Conservation (phyloP, 306 rosid genomes). For the Citrullus mucosospermus region DNA sequence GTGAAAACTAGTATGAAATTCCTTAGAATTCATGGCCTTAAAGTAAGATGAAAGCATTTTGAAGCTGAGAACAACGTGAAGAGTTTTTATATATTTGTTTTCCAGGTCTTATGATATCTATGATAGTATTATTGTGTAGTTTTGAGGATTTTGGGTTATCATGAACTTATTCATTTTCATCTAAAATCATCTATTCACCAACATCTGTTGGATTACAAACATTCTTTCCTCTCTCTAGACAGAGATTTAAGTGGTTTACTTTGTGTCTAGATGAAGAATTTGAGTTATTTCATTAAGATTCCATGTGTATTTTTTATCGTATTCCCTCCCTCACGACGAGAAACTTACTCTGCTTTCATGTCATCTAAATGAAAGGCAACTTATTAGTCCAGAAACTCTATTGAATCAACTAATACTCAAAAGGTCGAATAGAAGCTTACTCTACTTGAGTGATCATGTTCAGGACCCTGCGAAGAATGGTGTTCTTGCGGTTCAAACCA, state of each 20-base stretch:
- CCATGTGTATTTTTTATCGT: not conserved
- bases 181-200: not conserved
- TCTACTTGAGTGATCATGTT: conserved; percentile 8
- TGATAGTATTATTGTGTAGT: not conserved
- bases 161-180: not conserved
- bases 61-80: not conserved
- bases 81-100: not conserved
- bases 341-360: not conserved
- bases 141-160: not conserved
- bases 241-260: not conserved
- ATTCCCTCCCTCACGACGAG: not conserved
- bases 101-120: not conserved
- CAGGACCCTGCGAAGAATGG: conserved; percentile 84
- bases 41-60: not conserved
- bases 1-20: not conserved
- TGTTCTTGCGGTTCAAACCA: conserved; percentile 57
- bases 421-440: not conserved
- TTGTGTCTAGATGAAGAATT: not conserved
- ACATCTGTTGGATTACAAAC: not conserved
- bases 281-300: not conserved
- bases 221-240: not conserved
- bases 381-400: not conserved
- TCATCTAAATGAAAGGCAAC: too few species aligned
- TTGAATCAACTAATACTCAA: not conserved
- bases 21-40: not conserved